Evolutionary conservation across 106 monocot genomes (phyloP).

Genomic region (Acorus calamus): DNA sequence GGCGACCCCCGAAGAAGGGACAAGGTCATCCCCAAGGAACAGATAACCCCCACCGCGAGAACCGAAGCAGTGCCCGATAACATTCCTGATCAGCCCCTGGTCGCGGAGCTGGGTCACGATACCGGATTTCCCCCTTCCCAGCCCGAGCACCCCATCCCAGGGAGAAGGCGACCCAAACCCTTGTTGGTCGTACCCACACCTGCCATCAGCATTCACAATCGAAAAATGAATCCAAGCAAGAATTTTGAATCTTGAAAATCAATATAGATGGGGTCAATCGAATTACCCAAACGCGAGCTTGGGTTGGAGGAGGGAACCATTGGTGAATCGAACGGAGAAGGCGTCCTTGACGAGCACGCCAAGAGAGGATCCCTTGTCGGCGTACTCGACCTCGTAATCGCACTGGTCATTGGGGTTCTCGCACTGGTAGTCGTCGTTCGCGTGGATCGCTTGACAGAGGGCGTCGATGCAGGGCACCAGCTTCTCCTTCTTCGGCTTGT

Average conservation of each 20-base stretch:
- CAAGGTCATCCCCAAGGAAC: conserved; percentile 70
- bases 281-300: conserved; percentile 54
- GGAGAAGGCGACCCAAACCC: conserved; percentile 16
- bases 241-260: neutral
- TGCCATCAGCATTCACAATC: neutral
- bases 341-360: conserved; percentile 73
- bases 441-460: conserved; percentile 40
- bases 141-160: conserved; percentile 74
- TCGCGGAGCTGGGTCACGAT: conserved; percentile 50
- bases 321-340: conserved; percentile 43
- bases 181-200: conserved; percentile 84
- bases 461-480: conserved; percentile 59
- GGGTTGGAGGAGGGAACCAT: conserved; percentile 44
- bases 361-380: conserved; percentile 58
- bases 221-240: neutral
- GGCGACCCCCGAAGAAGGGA: conserved; percentile 38
- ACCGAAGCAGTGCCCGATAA: conserved; percentile 77
- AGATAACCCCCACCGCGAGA: conserved; percentile 56
- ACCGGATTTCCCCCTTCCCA: conserved; percentile 50
- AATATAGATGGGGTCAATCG: neutral
- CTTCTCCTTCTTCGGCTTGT: conserved; percentile 44
- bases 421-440: conserved; percentile 14
- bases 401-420: conserved; percentile 31
- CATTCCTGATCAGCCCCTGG: conserved; percentile 49
- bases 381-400: conserved; percentile 75